Evolutionary conservation across 106 monocot genomes (phyloP).

Genomic region (Posidonia australis): DNA sequence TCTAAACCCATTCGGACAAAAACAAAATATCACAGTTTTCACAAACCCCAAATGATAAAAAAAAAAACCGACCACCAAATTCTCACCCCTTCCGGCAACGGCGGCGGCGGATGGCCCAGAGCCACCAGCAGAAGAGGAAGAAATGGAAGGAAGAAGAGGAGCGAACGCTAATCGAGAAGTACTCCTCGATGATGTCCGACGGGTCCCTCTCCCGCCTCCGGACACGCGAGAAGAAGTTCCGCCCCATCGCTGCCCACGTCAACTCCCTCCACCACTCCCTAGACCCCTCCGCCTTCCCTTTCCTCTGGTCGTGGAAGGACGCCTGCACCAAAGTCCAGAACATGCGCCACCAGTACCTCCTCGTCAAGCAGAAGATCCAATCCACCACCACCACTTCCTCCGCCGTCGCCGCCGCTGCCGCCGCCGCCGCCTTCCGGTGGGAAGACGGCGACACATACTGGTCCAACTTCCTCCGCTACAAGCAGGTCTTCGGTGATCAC

Average conservation of each 20-base stretch:
- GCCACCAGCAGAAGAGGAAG: conserved; percentile 6
- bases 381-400: conserved; percentile 9
- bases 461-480: conserved; percentile 59
- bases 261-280: conserved; percentile 41
- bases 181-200: conserved; percentile 18
- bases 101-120: too few species aligned
- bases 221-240: conserved; percentile 52
- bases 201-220: conserved; percentile 26
- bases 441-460: conserved; percentile 38
- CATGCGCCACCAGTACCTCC: conserved; percentile 75
- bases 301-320: conserved; percentile 63
- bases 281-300: conserved; percentile 35
- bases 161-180: not conserved
- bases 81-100: too few species aligned
- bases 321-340: conserved; percentile 62
- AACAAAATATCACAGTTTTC: too few species aligned
- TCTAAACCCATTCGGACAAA: too few species aligned
- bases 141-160: conserved; percentile 4
- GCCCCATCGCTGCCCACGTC: conserved; percentile 45
- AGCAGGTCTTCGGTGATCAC: conserved; percentile 41
- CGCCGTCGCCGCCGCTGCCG: too few species aligned
- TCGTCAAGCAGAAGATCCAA: conserved; percentile 51
- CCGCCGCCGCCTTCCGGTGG: not conserved
- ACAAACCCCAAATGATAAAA: too few species aligned
- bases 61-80: too few species aligned